Conservation (phyloP, 2,329 filamentous ascomycete genomes). For the Aurifilum marmelostoma region DNA sequence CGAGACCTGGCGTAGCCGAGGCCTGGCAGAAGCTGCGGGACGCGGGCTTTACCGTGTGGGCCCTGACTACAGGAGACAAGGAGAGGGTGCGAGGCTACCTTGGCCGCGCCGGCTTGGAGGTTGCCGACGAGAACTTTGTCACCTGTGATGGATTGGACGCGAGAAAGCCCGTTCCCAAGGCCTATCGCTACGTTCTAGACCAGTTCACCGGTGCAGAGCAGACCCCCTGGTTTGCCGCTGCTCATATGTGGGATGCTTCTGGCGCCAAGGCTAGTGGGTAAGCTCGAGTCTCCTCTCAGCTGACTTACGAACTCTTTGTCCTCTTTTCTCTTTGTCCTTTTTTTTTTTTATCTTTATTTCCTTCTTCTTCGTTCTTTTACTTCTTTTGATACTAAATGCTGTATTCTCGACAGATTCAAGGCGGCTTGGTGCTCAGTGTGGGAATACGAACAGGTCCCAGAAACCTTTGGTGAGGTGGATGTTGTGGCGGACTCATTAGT, state of each 20-base stretch:
- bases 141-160: slow-evolving; percentile 53
- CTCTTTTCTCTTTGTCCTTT: neutral
- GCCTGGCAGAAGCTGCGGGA: slow-evolving; percentile 47
- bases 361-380: neutral
- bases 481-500: slow-evolving; percentile 50
- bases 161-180: slow-evolving; percentile 53
- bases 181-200: slow-evolving; percentile 50
- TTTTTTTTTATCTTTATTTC: too few species aligned
- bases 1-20: slow-evolving; percentile 45
- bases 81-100: slow-evolving; percentile 57
- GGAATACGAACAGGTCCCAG: slow-evolving; percentile 53
- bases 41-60: slow-evolving; percentile 56
- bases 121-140: slow-evolving; percentile 54
- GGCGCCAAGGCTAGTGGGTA: slow-evolving; percentile 52
- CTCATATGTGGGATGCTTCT: slow-evolving; percentile 63
- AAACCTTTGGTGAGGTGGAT: slow-evolving; percentile 57
- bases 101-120: slow-evolving; percentile 48
- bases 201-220: slow-evolving; percentile 42
- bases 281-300: slow-evolving; percentile 1
- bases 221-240: slow-evolving; percentile 58
- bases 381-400: neutral
- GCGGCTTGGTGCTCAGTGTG: slow-evolving; percentile 57
- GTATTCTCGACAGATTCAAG: slow-evolving; percentile 41
- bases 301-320: too few species aligned
- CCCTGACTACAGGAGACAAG: slow-evolving; percentile 55